phyloP scores from a whole-genome alignment of 169 alveolate species.

The Hepatocystis sp. region DNA sequence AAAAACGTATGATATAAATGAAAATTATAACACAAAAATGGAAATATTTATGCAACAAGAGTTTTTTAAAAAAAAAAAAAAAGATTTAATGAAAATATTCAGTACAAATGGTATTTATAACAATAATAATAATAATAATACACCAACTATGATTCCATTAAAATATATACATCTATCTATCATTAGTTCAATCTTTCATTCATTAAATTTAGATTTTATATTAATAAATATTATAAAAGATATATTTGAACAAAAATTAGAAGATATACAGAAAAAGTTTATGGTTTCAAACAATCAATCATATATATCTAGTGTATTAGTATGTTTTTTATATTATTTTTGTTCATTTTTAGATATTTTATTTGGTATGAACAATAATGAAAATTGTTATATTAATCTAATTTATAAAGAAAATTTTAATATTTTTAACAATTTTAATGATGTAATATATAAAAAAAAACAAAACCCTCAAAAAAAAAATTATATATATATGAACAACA shows the following conservation, averaged over 20 bases:
- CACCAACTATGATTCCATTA: conserved; percentile 51
- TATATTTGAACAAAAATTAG: conserved; percentile 40
- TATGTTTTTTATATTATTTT: conserved; percentile 34
- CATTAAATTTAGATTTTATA: conserved; percentile 42
- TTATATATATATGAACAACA: conserved; percentile 14
- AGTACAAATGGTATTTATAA: conserved; percentile 8
- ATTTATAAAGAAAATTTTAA: conserved; percentile 2
- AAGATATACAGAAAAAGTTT: conserved; percentile 13
- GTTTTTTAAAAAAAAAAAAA: conserved; percentile 14
- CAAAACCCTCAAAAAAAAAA: background rate
- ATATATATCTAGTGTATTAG: conserved; percentile 6
- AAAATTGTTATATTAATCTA: conserved; percentile 27
- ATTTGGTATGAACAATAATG: conserved; percentile 24
- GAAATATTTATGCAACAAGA: background rate
- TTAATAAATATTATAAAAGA: conserved; percentile 18
- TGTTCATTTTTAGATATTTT: conserved; percentile 38
- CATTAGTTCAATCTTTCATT: conserved; percentile 29
- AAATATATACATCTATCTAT: conserved; percentile 64
- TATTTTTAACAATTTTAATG: conserved; percentile 34
- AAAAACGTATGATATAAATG: background rate
- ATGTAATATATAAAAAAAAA: conserved; percentile 5
- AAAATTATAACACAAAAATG: background rate
- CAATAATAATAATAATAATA: no score
- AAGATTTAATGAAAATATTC: conserved; percentile 12
- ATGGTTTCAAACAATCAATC: conserved; percentile 9